Evolutionary conservation across 2,329 filamentous ascomycete species (phyloP), one percentile per base, ranked within the genome.

Genomic region (Colletotrichum euphorbiae): DNA sequence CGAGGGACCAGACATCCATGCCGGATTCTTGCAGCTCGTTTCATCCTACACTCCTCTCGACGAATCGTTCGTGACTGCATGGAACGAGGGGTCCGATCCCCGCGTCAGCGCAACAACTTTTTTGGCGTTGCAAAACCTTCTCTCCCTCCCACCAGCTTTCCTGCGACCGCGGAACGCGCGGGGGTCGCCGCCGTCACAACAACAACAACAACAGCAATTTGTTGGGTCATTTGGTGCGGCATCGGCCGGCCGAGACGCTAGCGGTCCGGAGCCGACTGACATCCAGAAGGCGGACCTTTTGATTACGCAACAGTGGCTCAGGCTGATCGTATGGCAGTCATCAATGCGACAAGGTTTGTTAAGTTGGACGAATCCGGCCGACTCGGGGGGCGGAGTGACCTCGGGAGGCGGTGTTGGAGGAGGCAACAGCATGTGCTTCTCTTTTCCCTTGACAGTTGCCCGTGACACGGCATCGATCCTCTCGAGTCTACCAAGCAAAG

Each of bases 301-400:
- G 48, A 85, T 90, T 60, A 92, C 89, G 2, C 90, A 92, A 74
- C 89, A 91, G 73, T 92, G 90, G 90, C 81, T 92, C 4, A 83
- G 87, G 17, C 87, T 89, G 1, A 90, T 91, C 79, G 86, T 91
- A n/a, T 92, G 90, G 90, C 90, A 91, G 72, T 84, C 90, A 2
- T 89, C 89, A 3, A 90, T 91, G 72, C 85, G 87, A 19, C 89
- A 91, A 71, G 87, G 88, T 4, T 85, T 89, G 24, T 81, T 92
- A 19, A 90, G 88, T 36, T 88, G 85, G 36, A 68, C 67, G 13
- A 63, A 71, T n/a, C 69, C 69, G 6, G 63, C 67, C 33, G 69
- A 70, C n/a, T 62, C 69, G 5, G 61, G 61, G n/a, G 64, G 54
- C 4, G 57, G 57, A 3, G 62, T 46, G 11, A 45, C 64, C 3